A percentile compares a stretch with the other conserved stretches of the same genome.
Evolutionary conservation across 768 basidiomycete genomes (phyloP).

Genomic region (Lactifluus hygrophoroides): DNA sequence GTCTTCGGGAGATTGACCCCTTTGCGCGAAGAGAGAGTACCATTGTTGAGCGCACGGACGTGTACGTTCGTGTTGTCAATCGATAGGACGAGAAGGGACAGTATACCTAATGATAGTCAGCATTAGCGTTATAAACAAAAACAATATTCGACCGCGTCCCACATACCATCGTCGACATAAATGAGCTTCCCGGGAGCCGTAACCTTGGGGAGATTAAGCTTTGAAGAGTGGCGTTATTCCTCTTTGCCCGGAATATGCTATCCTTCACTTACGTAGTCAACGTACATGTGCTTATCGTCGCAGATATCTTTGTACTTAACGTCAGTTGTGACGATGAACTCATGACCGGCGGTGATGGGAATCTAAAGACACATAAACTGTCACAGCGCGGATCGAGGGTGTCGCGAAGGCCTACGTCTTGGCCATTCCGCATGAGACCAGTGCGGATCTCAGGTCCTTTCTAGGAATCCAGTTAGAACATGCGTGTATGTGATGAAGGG

Average conservation of each 20-base stretch:
- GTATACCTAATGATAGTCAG: conserved; percentile 45
- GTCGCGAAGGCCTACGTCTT: conserved; percentile 48
- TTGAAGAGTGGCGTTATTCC: not conserved
- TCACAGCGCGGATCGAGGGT: conserved; percentile 6
- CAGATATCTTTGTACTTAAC: conserved; percentile 67
- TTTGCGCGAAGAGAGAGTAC: conserved; percentile 90
- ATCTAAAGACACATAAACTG: conserved; percentile 38
- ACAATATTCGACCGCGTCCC: not conserved
- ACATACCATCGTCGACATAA: conserved; percentile 89
- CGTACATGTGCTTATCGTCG: conserved; percentile 77
- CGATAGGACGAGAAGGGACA: conserved; percentile 86
- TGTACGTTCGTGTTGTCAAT: conserved; percentile 75
- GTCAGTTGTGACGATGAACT: conserved; percentile 87
- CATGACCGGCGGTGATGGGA: conserved; percentile 83
- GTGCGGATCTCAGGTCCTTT: conserved; percentile 99
- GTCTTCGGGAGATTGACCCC: conserved; percentile 99
- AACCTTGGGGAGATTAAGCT: conserved; percentile 92
- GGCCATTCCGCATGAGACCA: conserved; percentile 78
- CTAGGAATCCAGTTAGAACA: conserved; percentile 34
- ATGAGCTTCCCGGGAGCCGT: conserved; percentile 96
- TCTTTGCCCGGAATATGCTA: not conserved
- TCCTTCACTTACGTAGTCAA: conserved; percentile 76
- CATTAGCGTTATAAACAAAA: not conserved
- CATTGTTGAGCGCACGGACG: conserved; percentile 86
- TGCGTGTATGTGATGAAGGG: not conserved